phyloP scores from a whole-genome alignment of 306 rosid species.

The Trichosanthes cucumerina region DNA sequence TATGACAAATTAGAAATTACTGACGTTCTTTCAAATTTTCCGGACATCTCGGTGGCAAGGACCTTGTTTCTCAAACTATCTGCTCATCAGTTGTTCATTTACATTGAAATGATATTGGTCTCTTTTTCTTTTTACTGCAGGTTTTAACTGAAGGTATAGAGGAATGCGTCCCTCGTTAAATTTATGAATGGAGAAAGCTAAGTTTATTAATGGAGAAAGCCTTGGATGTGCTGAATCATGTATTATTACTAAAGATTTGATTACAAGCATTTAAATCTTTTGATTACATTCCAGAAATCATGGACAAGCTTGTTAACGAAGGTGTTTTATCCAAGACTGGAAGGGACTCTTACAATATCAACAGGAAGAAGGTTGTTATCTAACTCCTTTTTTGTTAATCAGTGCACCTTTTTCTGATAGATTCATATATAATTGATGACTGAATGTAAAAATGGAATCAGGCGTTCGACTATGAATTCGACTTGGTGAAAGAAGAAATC shows the following conservation, averaged over 20 bases:
- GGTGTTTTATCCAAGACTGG: conserved; percentile 52
- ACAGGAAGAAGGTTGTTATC: conserved; percentile 48
- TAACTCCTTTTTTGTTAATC: not conserved
- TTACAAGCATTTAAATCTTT: not conserved
- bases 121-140: conserved; percentile 37
- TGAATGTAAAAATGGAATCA: conserved; percentile 15
- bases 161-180: conserved; percentile 8
- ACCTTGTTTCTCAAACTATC: conserved; percentile 10
- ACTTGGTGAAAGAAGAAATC: conserved; percentile 55
- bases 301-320: conserved; percentile 61
- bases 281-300: conserved; percentile 46
- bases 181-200: not conserved
- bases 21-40: conserved; percentile 72
- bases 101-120: conserved; percentile 6
- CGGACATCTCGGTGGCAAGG: conserved; percentile 78
- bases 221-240: not conserved
- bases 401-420: not conserved
- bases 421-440: not conserved
- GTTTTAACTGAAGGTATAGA: conserved; percentile 65
- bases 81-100: not conserved
- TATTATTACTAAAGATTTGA: not conserved
- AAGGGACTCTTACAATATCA: conserved; percentile 48
- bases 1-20: conserved; percentile 52
- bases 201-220: not conserved
- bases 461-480: conserved; percentile 59